Evolutionary conservation across 495 filamentous ascomycete genomes (phyloP), one percentile per base, ranked within the genome.

Genomic region (Clavariopsis aquatica): DNA sequence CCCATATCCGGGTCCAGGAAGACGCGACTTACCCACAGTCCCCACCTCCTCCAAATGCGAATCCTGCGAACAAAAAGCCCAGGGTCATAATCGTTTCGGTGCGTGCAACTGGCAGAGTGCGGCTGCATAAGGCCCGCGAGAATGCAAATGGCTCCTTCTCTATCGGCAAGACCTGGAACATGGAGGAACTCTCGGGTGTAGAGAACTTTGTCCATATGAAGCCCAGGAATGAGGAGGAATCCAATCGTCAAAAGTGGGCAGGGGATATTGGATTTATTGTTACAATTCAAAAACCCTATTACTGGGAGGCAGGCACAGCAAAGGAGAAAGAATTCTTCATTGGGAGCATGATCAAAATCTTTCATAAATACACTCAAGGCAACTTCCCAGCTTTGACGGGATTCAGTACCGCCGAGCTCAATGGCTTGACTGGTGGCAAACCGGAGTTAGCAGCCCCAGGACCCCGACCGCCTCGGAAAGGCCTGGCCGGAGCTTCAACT

Each of bases 251-350:
- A 66, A 81, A 90, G 69, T 92, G 87, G 87, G 92, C 90, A 34
- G 84, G 86, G 45, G 85, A 84, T 56, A 82, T 85, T 38, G 94
- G 94, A 22, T 98, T 98, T 71, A 79, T 88, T n/a, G 89, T 97
- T 22, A 93, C 86, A 0, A 81, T 98, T 23, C 85, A 89, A 12
- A 98, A 98, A 74, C 89, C 92, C 0, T 98, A 98, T 74, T 98
- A 96, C 74, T 98, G 94, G 94, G 87, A 94, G 77, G 92, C 95
- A 19, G 83, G 87, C 38, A 93, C 88, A 13, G 82, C 88, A 49
- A 96, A 96, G 78, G 94, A 98, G 75, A 98, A 97, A 80, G 92
- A 96, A 59, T 98, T 96, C 77, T 98, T 98, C 75, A 95, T 98
- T 71, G 89, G 88, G 26, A 96, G 91, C 71, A 74, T 97, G 64